Base-by-base conservation (phyloP, 2,329 filamentous ascomycete genomes). In the Nemania serpens region DNA sequence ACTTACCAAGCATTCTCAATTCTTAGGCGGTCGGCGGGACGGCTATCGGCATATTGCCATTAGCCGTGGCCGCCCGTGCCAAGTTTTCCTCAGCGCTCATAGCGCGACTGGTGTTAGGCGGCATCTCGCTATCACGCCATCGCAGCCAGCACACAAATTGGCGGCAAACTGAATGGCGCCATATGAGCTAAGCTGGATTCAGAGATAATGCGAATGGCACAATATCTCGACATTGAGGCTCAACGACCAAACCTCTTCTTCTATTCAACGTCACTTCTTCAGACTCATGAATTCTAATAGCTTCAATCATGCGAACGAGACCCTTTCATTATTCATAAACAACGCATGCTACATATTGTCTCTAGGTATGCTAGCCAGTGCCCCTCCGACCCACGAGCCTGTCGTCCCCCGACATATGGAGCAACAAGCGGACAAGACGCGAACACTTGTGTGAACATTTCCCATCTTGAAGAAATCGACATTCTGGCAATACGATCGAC, bases 141-240 rank as follows among this genome's bases (percentile, higher is more conserved):
- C 22, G 25, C 46, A 48, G 46, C 46, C 46, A 25, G 10, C 46
- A 34, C 46, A 15, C 46, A 48, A 34, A 33, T 34, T 7, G 18
- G 37, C 58, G 61, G 61, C 54, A 58, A 62, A 18, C 9, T 33
- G 54, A 34, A 72, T 72, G 64, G 69, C 67, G 70, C 70, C 71
- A 72, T 72, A 61, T 58, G 59, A 67, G 69, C 70, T 71, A 72
- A 66, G 54, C 69, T 67, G 47, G 54, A 68, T 68, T 18, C 51
- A 66, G 66, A 55, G 41, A 37, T 45, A 52, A 42, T 56, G 53
- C 52, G 43, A 60, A 64, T 61, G 64, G 61, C 61, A 61, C 51
- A 57, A 61, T 59, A 53, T 58, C 36, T 54, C 25, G 47, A 56
- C 25, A 45, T 49, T 65, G 64, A 72, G 68, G 68, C 69, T 67